Evolutionary conservation across 257 asterid species (phyloP), one percentile per base, ranked within the genome.

Genomic region (Ocimum tenuiflorum): DNA sequence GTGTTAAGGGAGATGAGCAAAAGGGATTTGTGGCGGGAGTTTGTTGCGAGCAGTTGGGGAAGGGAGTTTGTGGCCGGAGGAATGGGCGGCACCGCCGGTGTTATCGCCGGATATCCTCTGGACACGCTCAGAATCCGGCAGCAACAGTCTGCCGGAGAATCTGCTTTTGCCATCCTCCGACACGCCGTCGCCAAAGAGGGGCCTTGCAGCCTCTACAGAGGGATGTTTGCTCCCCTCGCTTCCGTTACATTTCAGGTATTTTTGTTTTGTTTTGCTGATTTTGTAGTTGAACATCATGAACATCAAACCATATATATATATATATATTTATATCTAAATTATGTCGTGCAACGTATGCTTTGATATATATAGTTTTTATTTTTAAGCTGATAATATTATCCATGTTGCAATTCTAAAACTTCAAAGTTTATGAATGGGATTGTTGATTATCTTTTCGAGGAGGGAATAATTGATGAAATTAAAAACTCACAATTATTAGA

Each of bases 61-160:
- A 79, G 67, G 50, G 98, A 91, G 39, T 91, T 91, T 75, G 88
- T 85, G 55, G 95, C 94, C 15, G 98, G 98, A 66, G 95, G 95
- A 60, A 63, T 73, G 2, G 96, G 95, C 23, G 96, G 97, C 47
- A 73, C 79, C 9, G 85, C 94, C 12, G 97, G 95, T 4, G 71
- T 88, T 11, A 65, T 88, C 0, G 79, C 90, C 4, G 98, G 98
- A 0, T 77, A 91, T 70, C 98, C 98, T 14, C 84, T 91, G 2
- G 96, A 91, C 58, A 88, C 95, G 5, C 65, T 86, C 68, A 80
- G 95, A 74, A 78, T 91, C 60, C 71, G 85, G 63, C 96, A 79
- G 74, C 98, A 91, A 67, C 77, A 85, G 18, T 69, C 90, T 0
- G 59, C 70, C 18, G 64, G 49, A 24, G 87, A 82, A 4, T 83